Evolutionary conservation across 148 eudicot genomes (phyloP).

Genomic region (Silene conica): DNA sequence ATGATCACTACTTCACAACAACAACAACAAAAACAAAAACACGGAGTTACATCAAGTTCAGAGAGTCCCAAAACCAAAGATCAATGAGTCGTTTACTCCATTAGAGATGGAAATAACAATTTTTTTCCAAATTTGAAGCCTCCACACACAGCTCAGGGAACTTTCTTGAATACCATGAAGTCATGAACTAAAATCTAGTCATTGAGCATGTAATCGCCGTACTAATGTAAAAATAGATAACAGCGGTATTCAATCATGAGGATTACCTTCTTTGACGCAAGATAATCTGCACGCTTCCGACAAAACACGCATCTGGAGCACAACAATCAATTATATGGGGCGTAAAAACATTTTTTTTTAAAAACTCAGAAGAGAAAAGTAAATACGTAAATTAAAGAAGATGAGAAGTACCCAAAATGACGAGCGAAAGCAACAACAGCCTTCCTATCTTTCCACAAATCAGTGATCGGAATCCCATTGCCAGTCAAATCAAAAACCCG

Average conservation of each 20-base stretch:
- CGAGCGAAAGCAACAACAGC: conserved; percentile 96
- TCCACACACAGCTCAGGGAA: too few species aligned
- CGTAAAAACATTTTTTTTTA: not conserved
- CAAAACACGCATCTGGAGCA: conserved; percentile 82
- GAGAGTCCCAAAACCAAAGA: too few species aligned
- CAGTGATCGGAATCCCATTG: conserved; percentile 57
- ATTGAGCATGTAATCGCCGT: too few species aligned
- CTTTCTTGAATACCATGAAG: too few species aligned
- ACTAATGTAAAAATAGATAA: too few species aligned
- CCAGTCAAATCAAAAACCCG: conserved; percentile 71
- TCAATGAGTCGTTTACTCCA: too few species aligned
- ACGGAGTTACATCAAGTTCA: too few species aligned
- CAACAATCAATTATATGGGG: not conserved
- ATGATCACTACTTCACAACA: too few species aligned
- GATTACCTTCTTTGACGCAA: conserved; percentile 81
- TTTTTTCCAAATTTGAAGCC: too few species aligned
- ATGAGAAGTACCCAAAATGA: conserved; percentile 69
- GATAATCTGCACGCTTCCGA: conserved; percentile 87
- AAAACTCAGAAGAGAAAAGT: not conserved
- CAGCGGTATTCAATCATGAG: not conserved
- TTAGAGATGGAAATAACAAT: too few species aligned
- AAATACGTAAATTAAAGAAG: not conserved
- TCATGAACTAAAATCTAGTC: too few species aligned
- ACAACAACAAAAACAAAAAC: too few species aligned
- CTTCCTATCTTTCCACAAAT: conserved; percentile 92